phyloP scores from a whole-genome alignment of 805 yeast species.

The Saturnispora ahearnii region DNA sequence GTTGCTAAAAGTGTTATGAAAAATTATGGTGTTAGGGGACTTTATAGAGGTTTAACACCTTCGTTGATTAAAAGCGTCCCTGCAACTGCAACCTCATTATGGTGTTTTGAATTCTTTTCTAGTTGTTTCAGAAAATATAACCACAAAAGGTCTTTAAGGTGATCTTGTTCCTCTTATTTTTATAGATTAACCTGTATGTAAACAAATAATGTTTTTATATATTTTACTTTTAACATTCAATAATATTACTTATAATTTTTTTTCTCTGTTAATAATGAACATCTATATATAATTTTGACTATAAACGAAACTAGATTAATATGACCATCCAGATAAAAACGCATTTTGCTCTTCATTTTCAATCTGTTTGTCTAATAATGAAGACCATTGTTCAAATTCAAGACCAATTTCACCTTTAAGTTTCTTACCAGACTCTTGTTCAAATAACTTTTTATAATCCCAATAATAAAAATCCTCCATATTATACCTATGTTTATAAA shows the following conservation, averaged over 20 bases:
- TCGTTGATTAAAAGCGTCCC: conserved; percentile 77
- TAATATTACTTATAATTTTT: neutral
- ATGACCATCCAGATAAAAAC: conserved; percentile 9
- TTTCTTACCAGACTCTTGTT: conserved; percentile 53
- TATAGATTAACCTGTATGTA: neutral
- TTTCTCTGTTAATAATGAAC: neutral
- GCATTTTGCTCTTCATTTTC: conserved; percentile 16
- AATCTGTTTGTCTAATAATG: conserved; percentile 27
- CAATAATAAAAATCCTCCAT: conserved; percentile 94
- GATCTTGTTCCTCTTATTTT: neutral
- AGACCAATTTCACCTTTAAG: conserved; percentile 68
- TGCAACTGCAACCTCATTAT: conserved; percentile 36
- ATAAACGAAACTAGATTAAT: neutral
- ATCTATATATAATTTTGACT: neutral
- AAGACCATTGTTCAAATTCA: conserved; percentile 55
- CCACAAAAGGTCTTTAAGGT: neutral
- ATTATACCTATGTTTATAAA: conserved; percentile 75
- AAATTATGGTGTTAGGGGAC: conserved; percentile 54
- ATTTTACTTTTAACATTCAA: neutral
- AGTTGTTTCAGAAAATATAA: conserved; percentile 14
- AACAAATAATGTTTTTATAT: neutral
- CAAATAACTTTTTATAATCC: conserved; percentile 60
- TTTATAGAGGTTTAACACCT: conserved; percentile 67
- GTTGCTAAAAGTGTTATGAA: conserved; percentile 34
- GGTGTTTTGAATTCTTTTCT: conserved; percentile 27